Evolutionary conservation across 139 green algal species (phyloP).

Genomic region (Picochlorum sp.): DNA sequence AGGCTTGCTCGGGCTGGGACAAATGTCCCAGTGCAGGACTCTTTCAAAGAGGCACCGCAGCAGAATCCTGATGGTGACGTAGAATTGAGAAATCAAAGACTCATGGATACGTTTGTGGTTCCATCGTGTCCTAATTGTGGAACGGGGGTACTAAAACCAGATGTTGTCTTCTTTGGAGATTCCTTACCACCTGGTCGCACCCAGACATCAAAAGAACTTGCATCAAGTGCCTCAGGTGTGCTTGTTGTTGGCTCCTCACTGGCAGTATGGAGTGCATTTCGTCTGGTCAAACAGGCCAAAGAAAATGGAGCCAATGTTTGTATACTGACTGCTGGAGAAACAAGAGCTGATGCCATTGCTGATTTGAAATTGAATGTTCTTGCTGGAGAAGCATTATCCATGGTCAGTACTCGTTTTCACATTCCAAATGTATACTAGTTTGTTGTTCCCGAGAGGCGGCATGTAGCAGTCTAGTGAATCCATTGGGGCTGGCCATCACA

Average conservation of each 20-base stretch:
- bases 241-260: constrained; percentile 61
- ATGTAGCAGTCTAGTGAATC: no score
- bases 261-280: constrained; percentile 68
- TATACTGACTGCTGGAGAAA: constrained; percentile 63
- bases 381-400: constrained; percentile 46
- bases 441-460: no score
- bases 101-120: constrained; percentile 76
- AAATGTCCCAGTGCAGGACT: background rate
- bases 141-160: constrained; percentile 68
- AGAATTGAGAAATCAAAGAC: constrained; percentile 30
- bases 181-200: constrained; percentile 36
- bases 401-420: background rate
- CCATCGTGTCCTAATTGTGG: constrained; percentile 58
- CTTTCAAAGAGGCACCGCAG: no score
- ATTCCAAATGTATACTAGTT: no score
- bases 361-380: constrained; percentile 61
- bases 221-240: constrained; percentile 28
- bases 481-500: no score
- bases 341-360: constrained; percentile 60
- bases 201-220: constrained; percentile 23
- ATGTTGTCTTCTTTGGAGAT: constrained; percentile 84
- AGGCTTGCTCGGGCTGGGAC: background rate
- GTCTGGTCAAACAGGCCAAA: constrained; percentile 63
- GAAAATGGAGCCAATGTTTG: constrained; percentile 42
- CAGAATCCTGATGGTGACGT: background rate